Base-by-base conservation (phyloP, 108 stramenopile genomes). In the Cyclostephanos tholiformis region DNA sequence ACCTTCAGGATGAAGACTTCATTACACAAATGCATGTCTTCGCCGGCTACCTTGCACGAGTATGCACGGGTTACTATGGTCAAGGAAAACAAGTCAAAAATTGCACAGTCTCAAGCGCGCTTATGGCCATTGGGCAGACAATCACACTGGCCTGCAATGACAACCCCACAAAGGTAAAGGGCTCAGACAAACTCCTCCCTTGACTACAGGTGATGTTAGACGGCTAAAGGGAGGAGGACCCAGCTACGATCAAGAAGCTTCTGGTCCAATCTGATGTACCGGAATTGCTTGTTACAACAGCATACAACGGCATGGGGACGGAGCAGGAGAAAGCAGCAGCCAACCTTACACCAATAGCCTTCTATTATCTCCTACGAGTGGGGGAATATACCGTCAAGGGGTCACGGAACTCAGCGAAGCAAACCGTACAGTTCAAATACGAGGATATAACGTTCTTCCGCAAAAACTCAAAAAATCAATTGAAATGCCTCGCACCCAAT, bases 401-500 rank as follows among this genome's bases (percentile, higher is more conserved):
- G 5, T 12, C 56, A 26, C 56, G 56, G 23, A 57, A 23, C 2
- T 2, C 2, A 6, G 6, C 25, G 26, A 57, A 57, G 26, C 22
- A 23, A 9, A 57, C 56, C 2, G 26, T 57, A 4, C 25, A 57
- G 26, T 57, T 57, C 56, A 57, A 57, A 26, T 23, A 25, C 5
- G 56, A 57, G 8, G 56, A 57, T 57, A 23, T 57, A 12, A 57
- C 56, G n/a, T n/a, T n/a, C n/a, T n/a, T n/a, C n/a, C n/a, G n/a
- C n/a, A n/a, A n/a, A n/a, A n/a, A n/a, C n/a, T n/a, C n/a, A n/a
- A n/a, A n/a, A n/a, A n/a, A n/a, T n/a, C n/a, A n/a, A n/a, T n/a
- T n/a, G n/a, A n/a, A n/a, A n/a, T n/a, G n/a, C n/a, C n/a, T n/a
- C n/a, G n/a, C n/a, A n/a, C n/a, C n/a, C n/a, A n/a, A n/a, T n/a